Conservation (phyloP, 768 basidiomycete species). For the Suillus cothurnatus region DNA sequence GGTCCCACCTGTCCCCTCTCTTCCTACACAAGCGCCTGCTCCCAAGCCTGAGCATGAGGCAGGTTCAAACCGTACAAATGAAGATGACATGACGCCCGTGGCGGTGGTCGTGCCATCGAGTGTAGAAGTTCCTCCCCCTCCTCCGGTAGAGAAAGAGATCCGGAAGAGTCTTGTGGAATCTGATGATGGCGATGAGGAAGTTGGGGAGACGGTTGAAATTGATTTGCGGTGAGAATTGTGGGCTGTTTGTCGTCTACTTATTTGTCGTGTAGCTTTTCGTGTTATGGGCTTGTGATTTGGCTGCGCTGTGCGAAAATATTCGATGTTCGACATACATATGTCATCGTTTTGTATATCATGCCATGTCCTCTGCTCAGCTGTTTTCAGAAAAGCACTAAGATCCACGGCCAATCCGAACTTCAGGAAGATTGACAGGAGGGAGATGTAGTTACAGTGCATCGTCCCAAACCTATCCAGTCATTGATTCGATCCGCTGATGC, state of each 20-base stretch:
- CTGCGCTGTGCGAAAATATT: neutral
- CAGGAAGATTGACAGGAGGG: neutral
- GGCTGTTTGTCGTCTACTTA: neutral
- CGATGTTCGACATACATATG: neutral
- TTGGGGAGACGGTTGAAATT: slow-evolving; percentile 80
- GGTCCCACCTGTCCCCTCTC: slow-evolving; percentile 16
- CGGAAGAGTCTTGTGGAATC: slow-evolving; percentile 43
- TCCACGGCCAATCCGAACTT: neutral
- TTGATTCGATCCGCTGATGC: neutral
- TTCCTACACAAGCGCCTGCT: slow-evolving; percentile 22
- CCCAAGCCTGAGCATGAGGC: slow-evolving; percentile 3
- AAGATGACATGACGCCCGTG: slow-evolving; percentile 16
- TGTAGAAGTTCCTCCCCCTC: slow-evolving; percentile 80
- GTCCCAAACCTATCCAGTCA: neutral
- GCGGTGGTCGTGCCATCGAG: slow-evolving; percentile 57
- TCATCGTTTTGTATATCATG: neutral
- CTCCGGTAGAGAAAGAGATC: slow-evolving; percentile 75
- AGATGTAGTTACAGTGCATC: neutral
- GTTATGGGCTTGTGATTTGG: neutral
- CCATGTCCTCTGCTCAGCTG: neutral
- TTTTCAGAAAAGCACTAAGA: neutral
- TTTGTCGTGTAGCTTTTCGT: neutral
- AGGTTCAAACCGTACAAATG: slow-evolving; percentile 15
- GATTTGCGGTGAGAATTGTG: slow-evolving; percentile 41
- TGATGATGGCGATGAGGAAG: slow-evolving; percentile 69